These are phyloP conservation scores for Castanopsis chinensis DNA, from an alignment of 306 rosid species.

Conservation along the genomic window DNA sequence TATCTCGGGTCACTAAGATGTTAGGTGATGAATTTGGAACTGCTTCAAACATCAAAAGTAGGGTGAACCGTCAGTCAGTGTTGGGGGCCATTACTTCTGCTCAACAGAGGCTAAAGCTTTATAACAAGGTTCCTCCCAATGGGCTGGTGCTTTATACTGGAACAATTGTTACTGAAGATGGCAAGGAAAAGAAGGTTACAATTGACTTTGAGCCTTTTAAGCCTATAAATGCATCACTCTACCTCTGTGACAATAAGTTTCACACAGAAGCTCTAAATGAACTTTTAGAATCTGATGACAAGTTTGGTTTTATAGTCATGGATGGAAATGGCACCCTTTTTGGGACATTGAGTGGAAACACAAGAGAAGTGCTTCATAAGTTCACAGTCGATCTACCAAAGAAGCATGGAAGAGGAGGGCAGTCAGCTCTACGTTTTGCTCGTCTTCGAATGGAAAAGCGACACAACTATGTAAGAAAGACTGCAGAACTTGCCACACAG, in stretches of 20 bases:
- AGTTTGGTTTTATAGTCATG: conserved; percentile 10
- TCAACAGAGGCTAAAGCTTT: conserved; percentile 10
- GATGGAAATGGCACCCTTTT: conserved; percentile 12
- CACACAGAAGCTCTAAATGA: conserved; percentile 11
- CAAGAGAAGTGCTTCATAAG: conserved; percentile 6
- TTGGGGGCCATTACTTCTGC: conserved; percentile 12
- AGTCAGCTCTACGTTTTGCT: conserved; percentile 10
- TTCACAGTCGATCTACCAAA: conserved; percentile 1
- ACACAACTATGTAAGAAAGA: conserved; percentile 7
- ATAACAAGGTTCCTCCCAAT: conserved; percentile 9
- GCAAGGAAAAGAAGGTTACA: conserved; percentile 11
- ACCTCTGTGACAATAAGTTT: conserved; percentile 10
- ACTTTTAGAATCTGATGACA: conserved; percentile 10
- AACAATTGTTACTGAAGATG: conserved; percentile 9
- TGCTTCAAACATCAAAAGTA: conserved; percentile 11
- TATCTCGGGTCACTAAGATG: conserved; percentile 7
- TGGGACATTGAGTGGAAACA: conserved; percentile 13
- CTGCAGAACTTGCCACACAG: conserved; percentile 11
- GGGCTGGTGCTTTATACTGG: conserved; percentile 9
- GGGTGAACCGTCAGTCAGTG: conserved; percentile 8
- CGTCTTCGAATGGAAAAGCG: conserved; percentile 16
- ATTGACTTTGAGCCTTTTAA: conserved; percentile 7
- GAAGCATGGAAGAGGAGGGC: conserved; percentile 12
- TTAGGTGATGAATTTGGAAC: conserved; percentile 9
- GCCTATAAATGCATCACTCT: conserved; percentile 11